phyloP scores from a whole-genome alignment of 129 eudicot species.

The Escallonia rubra region DNA sequence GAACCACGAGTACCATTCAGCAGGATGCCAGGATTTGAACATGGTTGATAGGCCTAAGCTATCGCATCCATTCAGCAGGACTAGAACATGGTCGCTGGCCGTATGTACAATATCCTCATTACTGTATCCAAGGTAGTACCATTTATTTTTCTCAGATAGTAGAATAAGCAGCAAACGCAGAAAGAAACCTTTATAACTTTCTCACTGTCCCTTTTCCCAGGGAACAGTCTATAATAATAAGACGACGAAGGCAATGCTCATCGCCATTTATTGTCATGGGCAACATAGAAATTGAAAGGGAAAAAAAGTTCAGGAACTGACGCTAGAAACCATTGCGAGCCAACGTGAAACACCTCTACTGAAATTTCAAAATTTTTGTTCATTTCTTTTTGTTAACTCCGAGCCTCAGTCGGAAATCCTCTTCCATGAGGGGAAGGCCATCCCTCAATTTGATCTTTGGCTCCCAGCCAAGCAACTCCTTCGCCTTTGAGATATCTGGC shows the following conservation, averaged over 20 bases:
- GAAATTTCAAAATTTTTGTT: background rate
- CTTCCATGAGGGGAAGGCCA: constrained; percentile 86
- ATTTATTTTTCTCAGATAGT: too few species aligned
- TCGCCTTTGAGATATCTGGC: constrained; percentile 73
- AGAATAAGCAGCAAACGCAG: too few species aligned
- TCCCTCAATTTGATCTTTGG: constrained; percentile 68
- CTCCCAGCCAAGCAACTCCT: constrained; percentile 79
- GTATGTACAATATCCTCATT: too few species aligned
- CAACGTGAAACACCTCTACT: background rate
- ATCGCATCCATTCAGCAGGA: too few species aligned
- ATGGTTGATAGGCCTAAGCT: too few species aligned
- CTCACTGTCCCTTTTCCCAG: too few species aligned
- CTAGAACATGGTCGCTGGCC: too few species aligned
- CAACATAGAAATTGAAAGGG: background rate
- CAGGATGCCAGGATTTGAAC: too few species aligned
- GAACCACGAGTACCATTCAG: too few species aligned
- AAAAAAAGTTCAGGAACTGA: background rate
- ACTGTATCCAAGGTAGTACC: too few species aligned
- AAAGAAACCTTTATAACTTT: too few species aligned
- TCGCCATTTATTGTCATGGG: background rate
- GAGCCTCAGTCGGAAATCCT: constrained; percentile 62
- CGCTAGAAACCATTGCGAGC: background rate
- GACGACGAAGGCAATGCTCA: background rate
- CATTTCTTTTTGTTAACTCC: constrained; percentile 41
- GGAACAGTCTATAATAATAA: too few species aligned